Evolutionary conservation across 768 basidiomycete species (phyloP).

Genomic region (Termitomyces bulborhizus): DNA sequence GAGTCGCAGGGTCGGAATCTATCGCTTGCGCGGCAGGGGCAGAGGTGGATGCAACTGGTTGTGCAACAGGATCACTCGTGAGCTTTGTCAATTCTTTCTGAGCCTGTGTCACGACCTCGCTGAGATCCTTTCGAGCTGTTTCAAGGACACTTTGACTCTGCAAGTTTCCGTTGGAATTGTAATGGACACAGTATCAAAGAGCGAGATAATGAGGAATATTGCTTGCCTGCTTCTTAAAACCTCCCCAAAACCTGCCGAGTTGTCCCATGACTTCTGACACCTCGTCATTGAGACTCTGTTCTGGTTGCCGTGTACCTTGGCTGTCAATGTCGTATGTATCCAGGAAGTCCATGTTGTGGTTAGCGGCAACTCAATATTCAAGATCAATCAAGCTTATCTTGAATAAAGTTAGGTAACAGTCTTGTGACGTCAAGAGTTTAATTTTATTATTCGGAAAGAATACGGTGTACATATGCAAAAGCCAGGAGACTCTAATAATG

Average conservation of each 20-base stretch:
- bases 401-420: not conserved
- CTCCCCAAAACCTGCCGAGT: slow-evolving; percentile 84
- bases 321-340: slow-evolving; percentile 60
- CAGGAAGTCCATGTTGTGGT: slow-evolving; percentile 59
- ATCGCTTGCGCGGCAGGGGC: slow-evolving; percentile 11
- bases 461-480: slow-evolving; percentile 8
- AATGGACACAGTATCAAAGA: not conserved
- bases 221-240: slow-evolving; percentile 81
- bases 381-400: not conserved
- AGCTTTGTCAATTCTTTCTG: slow-evolving; percentile 71
- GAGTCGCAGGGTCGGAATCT: slow-evolving; percentile 20
- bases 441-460: not conserved
- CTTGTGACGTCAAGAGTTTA: not conserved
- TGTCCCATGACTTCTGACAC: slow-evolving; percentile 87
- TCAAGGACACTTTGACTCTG: slow-evolving; percentile 56
- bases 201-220: not conserved
- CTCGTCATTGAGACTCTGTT: slow-evolving; percentile 75
- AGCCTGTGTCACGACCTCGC: slow-evolving; percentile 70
- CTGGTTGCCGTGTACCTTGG: slow-evolving; percentile 36
- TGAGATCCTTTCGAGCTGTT: slow-evolving; percentile 66
- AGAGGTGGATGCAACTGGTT: slow-evolving; percentile 8
- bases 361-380: not conserved
- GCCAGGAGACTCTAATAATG: slow-evolving; percentile 1
- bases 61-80: slow-evolving; percentile 23
- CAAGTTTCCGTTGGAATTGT: not conserved